Conservation (phyloP, 805 yeast species). For the Candida vartiovaarae region DNA sequence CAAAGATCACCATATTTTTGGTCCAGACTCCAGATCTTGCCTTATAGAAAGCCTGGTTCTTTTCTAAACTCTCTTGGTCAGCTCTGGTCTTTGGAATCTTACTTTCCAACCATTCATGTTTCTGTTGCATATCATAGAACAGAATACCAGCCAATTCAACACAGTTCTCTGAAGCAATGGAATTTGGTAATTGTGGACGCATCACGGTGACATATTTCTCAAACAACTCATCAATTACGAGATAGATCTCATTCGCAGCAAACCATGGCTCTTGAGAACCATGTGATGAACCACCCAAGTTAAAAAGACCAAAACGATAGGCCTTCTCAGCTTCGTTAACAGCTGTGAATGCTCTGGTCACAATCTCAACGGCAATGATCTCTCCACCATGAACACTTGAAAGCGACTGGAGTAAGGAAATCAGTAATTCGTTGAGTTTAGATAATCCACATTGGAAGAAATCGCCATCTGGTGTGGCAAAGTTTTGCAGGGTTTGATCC, state of each 20-base stretch:
- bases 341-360: slow-evolving; percentile 23
- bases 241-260: slow-evolving; percentile 33
- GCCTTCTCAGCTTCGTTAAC: slow-evolving; percentile 35
- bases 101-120: slow-evolving; percentile 26
- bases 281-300: slow-evolving; percentile 24
- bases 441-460: slow-evolving; percentile 23
- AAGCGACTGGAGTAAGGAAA: slow-evolving; percentile 19
- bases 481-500: neutral
- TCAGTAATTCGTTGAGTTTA: slow-evolving; percentile 21
- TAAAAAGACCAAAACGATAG: slow-evolving; percentile 27
- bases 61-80: slow-evolving; percentile 14
- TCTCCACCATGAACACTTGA: slow-evolving; percentile 11
- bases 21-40: slow-evolving; percentile 49
- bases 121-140: slow-evolving; percentile 33
- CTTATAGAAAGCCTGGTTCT: slow-evolving; percentile 18
- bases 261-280: slow-evolving; percentile 39
- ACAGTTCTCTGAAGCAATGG: slow-evolving; percentile 20
- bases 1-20: slow-evolving; percentile 41
- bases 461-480: slow-evolving; percentile 5
- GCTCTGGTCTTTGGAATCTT: slow-evolving; percentile 17
- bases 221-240: slow-evolving; percentile 35
- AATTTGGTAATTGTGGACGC: slow-evolving; percentile 3
- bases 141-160: slow-evolving; percentile 33
- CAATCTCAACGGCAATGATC: slow-evolving; percentile 15
- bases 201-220: slow-evolving; percentile 21